Base-by-base conservation (phyloP, 495 filamentous ascomycete species). In the Pseudoneurospora amorphoporcata region DNA sequence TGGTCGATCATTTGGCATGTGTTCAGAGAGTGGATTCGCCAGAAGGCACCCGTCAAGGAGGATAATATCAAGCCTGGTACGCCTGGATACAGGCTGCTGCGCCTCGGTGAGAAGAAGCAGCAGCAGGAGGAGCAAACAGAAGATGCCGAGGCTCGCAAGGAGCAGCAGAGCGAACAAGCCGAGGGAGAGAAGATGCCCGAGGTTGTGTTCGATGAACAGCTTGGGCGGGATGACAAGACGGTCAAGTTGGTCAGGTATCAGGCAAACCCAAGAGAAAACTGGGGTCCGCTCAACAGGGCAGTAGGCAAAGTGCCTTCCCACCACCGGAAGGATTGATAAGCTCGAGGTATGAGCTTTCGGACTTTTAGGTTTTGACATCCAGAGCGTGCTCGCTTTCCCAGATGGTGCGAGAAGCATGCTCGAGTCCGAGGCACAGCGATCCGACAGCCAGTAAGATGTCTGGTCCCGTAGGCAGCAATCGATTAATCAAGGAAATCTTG, bases 1-100 rank as follows among this genome's bases (percentile, higher is more conserved):
- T 98, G 94, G 94, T 83, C 82, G 3, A 87, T 93, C 3, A 86
- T 98, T 58, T 98, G 95, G 95, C 91, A 97, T 74, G 85, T 98
- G 39, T 97, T 98, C 90, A 86, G 92, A 41, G 92, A 96, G 82
- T 99, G 95, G 95, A 85, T 89, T 3, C 85, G 90, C 45, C 94
- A 95, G 75, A 91, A 89, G 72, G 81, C 85, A 0, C 93, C 93
- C 0, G 83, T 95, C 65, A 96, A 91, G 74, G 87, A 90, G 65
- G 86, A 84, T 1, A 85, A 88, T 5, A 80, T 97, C n/a, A 90
- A 86, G 72, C 83, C 88, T 41, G 87, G 87, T 23, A 92, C 83
- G n/a, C 81, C 92, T 0, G 95, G 90, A 8, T 92, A 88, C 53
- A 87, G 79, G 14, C 89, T 98, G 69, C 75, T 84, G 75, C 73